Evolutionary conservation across 1,284 basidiomycete species (phyloP).

Genomic region (Phlebopus sp.): DNA sequence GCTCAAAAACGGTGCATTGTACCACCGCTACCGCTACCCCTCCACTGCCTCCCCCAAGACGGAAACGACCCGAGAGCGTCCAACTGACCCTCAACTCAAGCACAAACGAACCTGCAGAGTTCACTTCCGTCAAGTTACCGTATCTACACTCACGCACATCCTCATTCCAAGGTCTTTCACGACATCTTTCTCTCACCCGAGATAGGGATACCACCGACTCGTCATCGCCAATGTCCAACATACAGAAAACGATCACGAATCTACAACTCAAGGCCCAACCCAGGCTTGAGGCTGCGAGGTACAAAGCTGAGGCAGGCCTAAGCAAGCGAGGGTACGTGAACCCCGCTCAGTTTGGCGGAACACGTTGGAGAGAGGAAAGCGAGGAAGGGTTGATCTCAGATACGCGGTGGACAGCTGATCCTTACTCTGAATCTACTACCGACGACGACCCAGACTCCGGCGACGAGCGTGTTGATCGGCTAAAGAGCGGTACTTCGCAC

Average conservation of each 20-base stretch:
- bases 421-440: slow-evolving; percentile 21
- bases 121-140: neutral
- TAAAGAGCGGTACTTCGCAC: slow-evolving; percentile 4
- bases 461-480: slow-evolving; percentile 15
- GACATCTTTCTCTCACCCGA: slow-evolving; percentile 36
- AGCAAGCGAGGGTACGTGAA: slow-evolving; percentile 56
- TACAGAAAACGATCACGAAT: slow-evolving; percentile 47
- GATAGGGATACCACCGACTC: slow-evolving; percentile 13
- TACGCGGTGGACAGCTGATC: slow-evolving; percentile 23
- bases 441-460: slow-evolving; percentile 25
- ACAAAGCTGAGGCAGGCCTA: slow-evolving; percentile 68
- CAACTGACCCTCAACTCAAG: slow-evolving; percentile 41
- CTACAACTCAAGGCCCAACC: slow-evolving; percentile 47
- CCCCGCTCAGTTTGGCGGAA: slow-evolving; percentile 23
- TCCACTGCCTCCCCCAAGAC: slow-evolving; percentile 40
- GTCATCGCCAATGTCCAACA: slow-evolving; percentile 33
- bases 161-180: slow-evolving; percentile 33
- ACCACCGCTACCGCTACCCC: slow-evolving; percentile 43
- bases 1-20: slow-evolving; percentile 58
- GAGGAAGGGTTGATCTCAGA: slow-evolving; percentile 36
- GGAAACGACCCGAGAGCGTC: slow-evolving; percentile 61
- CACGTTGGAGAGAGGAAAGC: slow-evolving; percentile 27
- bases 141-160: slow-evolving; percentile 18
- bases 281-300: slow-evolving; percentile 53
- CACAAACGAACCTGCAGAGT: slow-evolving; percentile 10